phyloP scores from a whole-genome alignment of 1,284 basidiomycete species.

The Cryptococcus neoformans region DNA sequence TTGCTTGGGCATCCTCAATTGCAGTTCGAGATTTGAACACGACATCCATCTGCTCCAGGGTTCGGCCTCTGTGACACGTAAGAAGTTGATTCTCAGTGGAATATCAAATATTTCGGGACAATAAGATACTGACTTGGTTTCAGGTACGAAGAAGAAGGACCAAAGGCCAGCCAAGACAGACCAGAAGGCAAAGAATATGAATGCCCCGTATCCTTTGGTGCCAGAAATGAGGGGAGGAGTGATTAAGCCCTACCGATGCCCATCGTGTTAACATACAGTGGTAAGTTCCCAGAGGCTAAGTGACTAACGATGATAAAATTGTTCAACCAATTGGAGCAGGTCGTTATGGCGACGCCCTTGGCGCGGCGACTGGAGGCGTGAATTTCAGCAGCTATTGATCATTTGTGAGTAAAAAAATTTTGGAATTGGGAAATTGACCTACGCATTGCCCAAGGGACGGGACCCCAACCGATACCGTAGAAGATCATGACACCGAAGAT shows the following conservation, averaged over 20 bases:
- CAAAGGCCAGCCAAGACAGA: slow-evolving; percentile 15
- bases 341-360: not conserved
- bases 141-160: slow-evolving; percentile 22
- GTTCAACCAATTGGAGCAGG: slow-evolving; percentile 33
- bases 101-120: too few relatives aligned
- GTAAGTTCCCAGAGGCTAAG: too few relatives aligned
- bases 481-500: slow-evolving; percentile 24
- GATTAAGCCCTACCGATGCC: slow-evolving; percentile 13
- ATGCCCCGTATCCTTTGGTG: slow-evolving; percentile 21
- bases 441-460: slow-evolving; percentile 1
- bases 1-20: too few relatives aligned
- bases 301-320: slow-evolving; percentile 22
- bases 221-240: slow-evolving; percentile 25
- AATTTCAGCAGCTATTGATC: slow-evolving; percentile 24
- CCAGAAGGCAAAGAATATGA: slow-evolving; percentile 28
- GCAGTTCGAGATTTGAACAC: too few relatives aligned
- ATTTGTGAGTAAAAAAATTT: not conserved
- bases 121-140: slow-evolving; percentile 14
- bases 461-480: slow-evolving; percentile 18
- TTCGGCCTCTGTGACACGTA: too few relatives aligned
- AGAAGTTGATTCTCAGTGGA: too few relatives aligned
- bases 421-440: not conserved
- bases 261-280: too few relatives aligned
- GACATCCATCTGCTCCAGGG: too few relatives aligned
- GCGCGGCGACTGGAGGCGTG: slow-evolving; percentile 13